Base-by-base conservation (phyloP, 176 grass and related monocot genomes). In the Aechmea fasciata region DNA sequence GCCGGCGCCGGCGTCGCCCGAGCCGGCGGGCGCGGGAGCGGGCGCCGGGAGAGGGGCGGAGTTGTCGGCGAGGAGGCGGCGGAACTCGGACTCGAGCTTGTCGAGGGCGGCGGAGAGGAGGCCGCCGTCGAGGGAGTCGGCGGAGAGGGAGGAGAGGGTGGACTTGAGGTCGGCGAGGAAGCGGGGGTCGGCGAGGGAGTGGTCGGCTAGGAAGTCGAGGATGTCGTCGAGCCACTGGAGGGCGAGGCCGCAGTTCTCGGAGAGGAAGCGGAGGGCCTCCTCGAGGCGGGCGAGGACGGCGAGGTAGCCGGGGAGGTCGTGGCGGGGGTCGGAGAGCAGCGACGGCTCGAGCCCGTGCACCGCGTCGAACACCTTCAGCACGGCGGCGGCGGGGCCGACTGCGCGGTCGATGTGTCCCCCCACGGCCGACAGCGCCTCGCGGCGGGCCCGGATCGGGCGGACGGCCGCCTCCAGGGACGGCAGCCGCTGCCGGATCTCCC, bases 311-410 rank as follows among this genome's bases (percentile, higher is more conserved):
- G 66, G 22, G 12, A 96, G 75, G 57, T 96, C 86, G 11, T 26
- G 73, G 17, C 71, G 57, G 12, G 59, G 79, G 1, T 51, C 73
- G 9, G 59, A 81, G 41, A 96, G 92, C 1, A 96, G 88, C 47
- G 92, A 81, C 51, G 78, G 76, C 75, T 96, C 88, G 49, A 96
- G 88, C 7, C 92, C 88, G 66, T 92, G 92, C 8, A 96, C 86
- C 48, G 92, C 92, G 68, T 96, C 92, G 63, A 96, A 96, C n/a
- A 96, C 88, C 92, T 96, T 96, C 67, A 96, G 92, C 11, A 96
- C 92, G 15, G 85, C 88, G 0, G 92, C 85, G 1, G 92, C 88
- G 17, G 92, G 92, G 3, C 85, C 83, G 0, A 96, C 88, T 29
- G 92, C 88, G 49, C 88, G 88, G 83, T 96, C 81, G 73, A 96